Evolutionary conservation across 192 early-diverging fungal species (phyloP), one percentile per base, ranked within the genome.

Genomic region (Backusella tuberculispora): DNA sequence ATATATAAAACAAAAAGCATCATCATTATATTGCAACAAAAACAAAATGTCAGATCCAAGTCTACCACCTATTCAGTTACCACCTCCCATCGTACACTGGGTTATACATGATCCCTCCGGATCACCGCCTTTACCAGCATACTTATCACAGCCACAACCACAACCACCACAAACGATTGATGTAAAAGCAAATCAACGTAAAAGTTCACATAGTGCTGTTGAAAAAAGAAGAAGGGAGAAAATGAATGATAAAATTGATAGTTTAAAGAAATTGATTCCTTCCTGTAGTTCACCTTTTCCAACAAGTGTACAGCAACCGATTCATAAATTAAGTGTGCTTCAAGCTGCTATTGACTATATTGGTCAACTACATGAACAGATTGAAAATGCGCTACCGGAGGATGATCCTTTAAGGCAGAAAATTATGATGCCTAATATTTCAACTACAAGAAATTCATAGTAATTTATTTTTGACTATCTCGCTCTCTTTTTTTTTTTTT

Each of bases 181-280:
- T 8, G 45, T 26, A 71, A 46, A 50, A 34, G 38, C 17, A 48
- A 21, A 40, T 1, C 44, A 67, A 38, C 43, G 69, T 38, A 46
- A 37, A 50, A 8, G n/a, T 38, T 71, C 69, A 19, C 69, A 71
- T 34, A 71, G 69, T n/a, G 69, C 69, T 37, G 46, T 71, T 15
- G 69, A 71, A 50, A 71, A 71, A 38, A 46, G 69, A 48, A 46
- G 69, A 50, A 46, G 69, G 40, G 69, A 71, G 12, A 71, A 50
- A 34, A 71, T 71, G 69, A 71, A 71, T 48, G 69, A 71, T 48
- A 71, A 71, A 50, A 71, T 71, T 38, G 47, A 71, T 12, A 29
- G 29, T 50, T 15, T 71, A 53, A 71, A 71, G 44, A n/a, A 34
- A 0, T n/a, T 71, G 2, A 71, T 71, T 47, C 69, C 69, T n/a